Base-by-base conservation (phyloP, 495 filamentous ascomycete species). In the Hamigera avellanea region DNA sequence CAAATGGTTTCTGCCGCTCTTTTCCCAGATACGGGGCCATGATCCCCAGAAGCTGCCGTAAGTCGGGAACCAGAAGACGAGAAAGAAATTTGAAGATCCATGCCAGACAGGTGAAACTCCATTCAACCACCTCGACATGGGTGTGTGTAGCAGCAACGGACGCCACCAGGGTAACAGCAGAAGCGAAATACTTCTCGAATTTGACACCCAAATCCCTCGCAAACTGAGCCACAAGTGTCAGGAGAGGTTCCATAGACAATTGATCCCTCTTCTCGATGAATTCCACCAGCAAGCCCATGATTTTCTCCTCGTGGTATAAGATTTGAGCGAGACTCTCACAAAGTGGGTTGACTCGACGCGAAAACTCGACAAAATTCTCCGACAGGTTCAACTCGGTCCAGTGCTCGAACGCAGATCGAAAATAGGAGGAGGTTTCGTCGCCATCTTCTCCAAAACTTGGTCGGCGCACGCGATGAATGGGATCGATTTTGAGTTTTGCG, bases 21-120 rank as follows among this genome's bases (percentile, higher is more conserved):
- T 81, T 85, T 34, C 91, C 93, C 23, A 99, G 75, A 33, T 95
- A 71, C 6, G 88, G 83, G 8, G 84, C 75, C 64, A 96, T 77
- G 26, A 86, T 74, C 44, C 82, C 71, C 49, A 83, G 85, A 6
- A 93, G 72, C 17, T 89, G 83, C 44, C 85, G 69, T 35, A 96
- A 61, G 50, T 99, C 83, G 3, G 85, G 80, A 0, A 85, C 81
- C 15, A 99, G 52, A 6, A 95, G 68, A 30, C 83, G 74, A 2
- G 86, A 89, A 14, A 99, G 73, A 47, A 93, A 96, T 52, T 96
- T 99, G 72, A 96, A 93, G 13, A 95, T 73, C 73, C 93, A 95
- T 42, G 91, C 86, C 10, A 99, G 70, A 48, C 85, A 87, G 31
- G 76, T 86, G 54, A 99, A 96, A 38, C 86, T 88, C 93, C 91